These are phyloP conservation scores for Apostasia shenzhenica DNA, from an alignment of 106 monocot genomes.

Conservation along the genomic window DNA sequence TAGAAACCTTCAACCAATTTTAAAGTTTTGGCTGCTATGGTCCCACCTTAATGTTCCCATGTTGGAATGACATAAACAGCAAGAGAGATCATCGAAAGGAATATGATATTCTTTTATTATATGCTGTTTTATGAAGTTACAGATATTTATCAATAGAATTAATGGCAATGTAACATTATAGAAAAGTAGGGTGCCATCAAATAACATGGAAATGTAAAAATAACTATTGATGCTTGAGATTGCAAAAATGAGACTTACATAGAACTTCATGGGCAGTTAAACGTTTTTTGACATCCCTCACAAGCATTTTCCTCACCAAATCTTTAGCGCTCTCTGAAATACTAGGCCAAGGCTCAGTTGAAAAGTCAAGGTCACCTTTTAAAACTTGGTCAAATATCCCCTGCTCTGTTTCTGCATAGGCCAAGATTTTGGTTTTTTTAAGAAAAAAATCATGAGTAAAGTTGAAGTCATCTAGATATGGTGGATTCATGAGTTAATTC, in stretches of 20 bases:
- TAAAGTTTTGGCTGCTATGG: neutral
- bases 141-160: too few relatives aligned
- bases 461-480: too few relatives aligned
- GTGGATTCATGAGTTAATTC: too few relatives aligned
- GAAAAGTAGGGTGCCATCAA: too few relatives aligned
- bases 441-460: neutral
- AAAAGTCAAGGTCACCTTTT: conserved; percentile 45
- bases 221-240: too few relatives aligned
- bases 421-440: conserved; percentile 1
- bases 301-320: conserved; percentile 50
- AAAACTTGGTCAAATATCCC: conserved; percentile 63
- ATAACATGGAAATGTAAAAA: too few relatives aligned
- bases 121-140: too few relatives aligned
- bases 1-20: neutral
- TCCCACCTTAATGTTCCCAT: neutral
- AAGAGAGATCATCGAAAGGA: too few relatives aligned
- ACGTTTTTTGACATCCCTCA: conserved; percentile 41
- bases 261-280: conserved; percentile 54
- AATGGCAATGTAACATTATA: too few relatives aligned
- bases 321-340: conserved; percentile 56
- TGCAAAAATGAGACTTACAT: conserved; percentile 22
- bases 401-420: conserved; percentile 40
- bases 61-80: neutral
- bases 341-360: conserved; percentile 51
- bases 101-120: too few relatives aligned